Evolutionary conservation across 208 protist species (phyloP), one percentile per base, ranked within the genome.

Genomic region (Angomonas ambiguus): DNA sequence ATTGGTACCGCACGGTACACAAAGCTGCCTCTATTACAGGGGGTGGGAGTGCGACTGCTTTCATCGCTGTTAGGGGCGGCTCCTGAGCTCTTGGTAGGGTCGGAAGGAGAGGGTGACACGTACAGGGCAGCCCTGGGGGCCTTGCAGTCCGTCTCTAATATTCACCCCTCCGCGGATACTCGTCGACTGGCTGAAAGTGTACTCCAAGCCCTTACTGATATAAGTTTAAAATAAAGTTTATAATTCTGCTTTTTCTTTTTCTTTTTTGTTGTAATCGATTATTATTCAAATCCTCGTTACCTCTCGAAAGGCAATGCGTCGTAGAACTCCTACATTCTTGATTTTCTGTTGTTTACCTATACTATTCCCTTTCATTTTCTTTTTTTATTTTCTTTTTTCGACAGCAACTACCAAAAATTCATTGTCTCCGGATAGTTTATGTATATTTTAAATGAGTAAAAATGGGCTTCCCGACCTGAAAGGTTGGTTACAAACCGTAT

Each of bases 41-140:
- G 68, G 1, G 64, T 64, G 18, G 89, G 89, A 8, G 81, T 92
- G n/a, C 81, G 81, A 1, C 69, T 92, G 5, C 72, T 95, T 38
- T 88, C 86, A 24, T 71, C 80, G 0, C 30, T 92, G 18, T 57
- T 95, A 32, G 84, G 77, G 6, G 77, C 77, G 0, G 89, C 83
- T 0, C 82, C 79, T 5, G 83, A 91, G 34, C 60, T 85, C 5
- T 81, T 92, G 35, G n/a, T 67, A 0, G 64, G 71, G 16, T 18
- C 28, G 3, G 27, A 32, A 2, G 33, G 22, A 27, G 10, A 2
- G 20, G 8, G 16, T 31, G 25, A 25, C 35, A n/a, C 62, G 11
- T 62, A 72, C 16, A 33, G 59, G 24, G 65, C 65, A 5, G 79
- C 83, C 0, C 32, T 77, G 10, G 30, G 41, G 0, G 81, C 78